These are phyloP conservation scores for Monilinia fructigena DNA, from an alignment of 2,329 filamentous ascomycete species.

Conservation along the genomic window DNA sequence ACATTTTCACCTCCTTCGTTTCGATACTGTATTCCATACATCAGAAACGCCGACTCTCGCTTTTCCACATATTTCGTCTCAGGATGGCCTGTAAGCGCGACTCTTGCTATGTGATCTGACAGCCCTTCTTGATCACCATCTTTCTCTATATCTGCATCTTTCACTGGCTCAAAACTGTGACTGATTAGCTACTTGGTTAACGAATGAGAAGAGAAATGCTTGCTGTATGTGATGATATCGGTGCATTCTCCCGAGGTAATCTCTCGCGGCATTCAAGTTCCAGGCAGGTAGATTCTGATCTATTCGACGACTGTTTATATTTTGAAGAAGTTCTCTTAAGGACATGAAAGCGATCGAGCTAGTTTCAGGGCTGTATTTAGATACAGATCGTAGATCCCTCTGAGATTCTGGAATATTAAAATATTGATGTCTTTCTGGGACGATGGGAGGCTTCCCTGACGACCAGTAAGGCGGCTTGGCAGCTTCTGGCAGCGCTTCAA, in stretches of 20 bases:
- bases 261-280: not conserved
- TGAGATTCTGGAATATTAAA: not conserved
- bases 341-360: not conserved
- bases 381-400: constrained; percentile 1
- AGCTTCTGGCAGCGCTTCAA: constrained; percentile 13
- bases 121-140: not conserved
- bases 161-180: not conserved
- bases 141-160: not conserved
- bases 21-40: not conserved
- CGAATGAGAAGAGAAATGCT: not conserved
- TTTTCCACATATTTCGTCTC: constrained; percentile 35
- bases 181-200: not conserved
- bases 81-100: constrained; percentile 35
- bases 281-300: not conserved
- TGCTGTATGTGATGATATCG: constrained; percentile 13
- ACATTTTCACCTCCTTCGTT: not conserved
- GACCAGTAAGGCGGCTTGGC: constrained; percentile 23
- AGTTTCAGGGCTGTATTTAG: not conserved
- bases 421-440: not conserved
- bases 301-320: not conserved
- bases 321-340: constrained; percentile 2
- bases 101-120: constrained; percentile 25
- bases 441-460: not conserved
- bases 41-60: not conserved
- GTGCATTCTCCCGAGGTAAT: not conserved